phyloP scores from a whole-genome alignment of 2,329 filamentous ascomycete species.

The Fusarium sarcochroum region DNA sequence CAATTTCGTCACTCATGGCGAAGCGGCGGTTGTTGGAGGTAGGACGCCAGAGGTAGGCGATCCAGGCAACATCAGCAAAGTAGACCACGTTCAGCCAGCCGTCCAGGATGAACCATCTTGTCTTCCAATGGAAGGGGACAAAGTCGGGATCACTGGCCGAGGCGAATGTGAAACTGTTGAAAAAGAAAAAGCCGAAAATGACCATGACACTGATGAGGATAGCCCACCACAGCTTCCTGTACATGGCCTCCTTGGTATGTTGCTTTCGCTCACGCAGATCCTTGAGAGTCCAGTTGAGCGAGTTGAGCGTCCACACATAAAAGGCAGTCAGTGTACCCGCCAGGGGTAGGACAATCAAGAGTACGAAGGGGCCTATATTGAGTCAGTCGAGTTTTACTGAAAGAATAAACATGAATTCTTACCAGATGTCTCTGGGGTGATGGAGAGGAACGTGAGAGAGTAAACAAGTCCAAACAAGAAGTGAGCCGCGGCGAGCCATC shows the following conservation, averaged over 20 bases:
- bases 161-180: constrained; percentile 96
- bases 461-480: constrained; percentile 97
- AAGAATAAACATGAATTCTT: constrained; percentile 47
- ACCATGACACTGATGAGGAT: constrained; percentile 93
- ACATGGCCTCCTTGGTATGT: constrained; percentile 93
- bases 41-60: constrained; percentile 96
- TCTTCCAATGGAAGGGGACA: constrained; percentile 97
- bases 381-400: constrained; percentile 37
- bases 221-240: constrained; percentile 98
- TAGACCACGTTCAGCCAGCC: constrained; percentile 98
- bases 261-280: constrained; percentile 96
- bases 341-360: constrained; percentile 93
- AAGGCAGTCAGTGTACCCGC: constrained; percentile 94
- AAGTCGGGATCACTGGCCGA: constrained; percentile 88
- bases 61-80: constrained; percentile 90
- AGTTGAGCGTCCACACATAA: constrained; percentile 99
- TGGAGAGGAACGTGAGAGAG: constrained; percentile 87
- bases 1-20: constrained; percentile 99
- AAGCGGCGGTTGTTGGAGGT: constrained; percentile 97
- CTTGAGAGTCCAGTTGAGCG: constrained; percentile 93
- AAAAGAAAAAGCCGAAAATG: constrained; percentile 98
- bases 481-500: constrained; percentile 90
- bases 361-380: constrained; percentile 80
- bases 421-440: constrained; percentile 88
- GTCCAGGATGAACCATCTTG: constrained; percentile 95